A percentile compares a stretch with the other conserved stretches of the same genome.
Evolutionary conservation across 108 stramenopile genomes (phyloP).

Genomic region (Nitzschia sp.): DNA sequence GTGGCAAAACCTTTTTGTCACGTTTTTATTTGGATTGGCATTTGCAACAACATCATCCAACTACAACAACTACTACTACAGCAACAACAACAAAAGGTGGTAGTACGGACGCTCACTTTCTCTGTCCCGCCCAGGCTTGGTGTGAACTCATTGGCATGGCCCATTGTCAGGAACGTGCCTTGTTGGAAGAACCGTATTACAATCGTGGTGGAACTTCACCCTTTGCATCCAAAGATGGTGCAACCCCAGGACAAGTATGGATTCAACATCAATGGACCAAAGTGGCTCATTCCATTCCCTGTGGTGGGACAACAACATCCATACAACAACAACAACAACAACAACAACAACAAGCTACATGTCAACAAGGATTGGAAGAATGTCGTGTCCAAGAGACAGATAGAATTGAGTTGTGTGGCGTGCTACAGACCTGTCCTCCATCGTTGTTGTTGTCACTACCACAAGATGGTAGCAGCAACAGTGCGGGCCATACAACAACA

Average conservation of each 20-base stretch:
- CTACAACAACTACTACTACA: neutral
- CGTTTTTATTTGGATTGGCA: conserved; percentile 38
- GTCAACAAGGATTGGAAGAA: conserved; percentile 8
- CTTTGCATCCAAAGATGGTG: neutral
- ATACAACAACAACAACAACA: no score
- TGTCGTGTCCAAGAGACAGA: neutral
- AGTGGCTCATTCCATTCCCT: conserved; percentile 11
- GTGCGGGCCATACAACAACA: neutral
- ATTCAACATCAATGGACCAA: conserved; percentile 19
- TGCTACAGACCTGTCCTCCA: neutral
- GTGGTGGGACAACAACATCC: neutral
- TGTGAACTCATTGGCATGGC: conserved; percentile 16
- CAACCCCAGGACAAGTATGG: neutral
- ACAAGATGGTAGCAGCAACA: neutral
- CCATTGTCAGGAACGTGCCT: conserved; percentile 24
- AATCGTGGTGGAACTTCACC: conserved; percentile 5
- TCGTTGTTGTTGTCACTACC: neutral
- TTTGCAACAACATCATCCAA: conserved; percentile 14
- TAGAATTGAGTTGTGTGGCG: neutral
- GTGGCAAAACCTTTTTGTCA: conserved; percentile 22
- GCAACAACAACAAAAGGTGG: neutral
- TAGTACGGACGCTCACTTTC: neutral
- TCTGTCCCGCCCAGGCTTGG: conserved; percentile 23
- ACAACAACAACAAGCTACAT: conserved; percentile 1
- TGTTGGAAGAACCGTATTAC: conserved; percentile 33